Base-by-base conservation (phyloP, 2,329 filamentous ascomycete species). In the Hypoxylon sp. region DNA sequence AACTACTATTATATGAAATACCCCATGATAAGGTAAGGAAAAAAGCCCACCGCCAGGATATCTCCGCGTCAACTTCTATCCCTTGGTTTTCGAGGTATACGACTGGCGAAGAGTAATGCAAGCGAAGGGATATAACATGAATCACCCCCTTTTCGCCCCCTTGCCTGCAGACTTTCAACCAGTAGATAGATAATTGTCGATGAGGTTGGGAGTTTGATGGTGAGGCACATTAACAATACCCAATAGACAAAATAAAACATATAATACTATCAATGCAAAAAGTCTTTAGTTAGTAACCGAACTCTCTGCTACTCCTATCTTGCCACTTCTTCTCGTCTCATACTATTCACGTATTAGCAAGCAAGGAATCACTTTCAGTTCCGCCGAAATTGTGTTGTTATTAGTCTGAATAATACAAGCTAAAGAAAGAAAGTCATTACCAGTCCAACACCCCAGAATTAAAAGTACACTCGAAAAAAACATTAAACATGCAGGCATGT, bases 31-130 rank as follows among this genome's bases (percentile, higher is more conserved):
- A 47, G 61, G 59, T 65, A 72, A 66, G 13, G 35, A 57, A 33
- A 44, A 22, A 44, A 22, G 6, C 22, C 22, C 44, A 61, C 83
- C 92, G 93, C 93, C 90, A 91, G 87, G 84, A 88, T 94, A 97
- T 97, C 93, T 92, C 92, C 93, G 90, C 90, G 89, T 91, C 86
- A 88, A 90, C 89, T 91, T 86, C 83, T 77, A 76, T 75, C 81
- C 85, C 78, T 91, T 93, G 92, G 91, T 89, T 91, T 87, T 89
- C 89, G 89, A 93, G 94, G 91, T 97, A 97, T 90, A 97, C 92
- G 90, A 89, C 88, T 94, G 88, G 94, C 94, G 92, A 86, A 97
- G 86, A 97, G 82, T 76, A 86, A 96, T 82, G 77, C 79, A 75
- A 80, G 81, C 78, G 78, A 77, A 76, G 80, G 79, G 75, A 75